A percentile compares a stretch with the other conserved stretches of the same genome.
Conservation (phyloP, 352 stramenopile genomes). For the Phytophthora fragariae region DNA sequence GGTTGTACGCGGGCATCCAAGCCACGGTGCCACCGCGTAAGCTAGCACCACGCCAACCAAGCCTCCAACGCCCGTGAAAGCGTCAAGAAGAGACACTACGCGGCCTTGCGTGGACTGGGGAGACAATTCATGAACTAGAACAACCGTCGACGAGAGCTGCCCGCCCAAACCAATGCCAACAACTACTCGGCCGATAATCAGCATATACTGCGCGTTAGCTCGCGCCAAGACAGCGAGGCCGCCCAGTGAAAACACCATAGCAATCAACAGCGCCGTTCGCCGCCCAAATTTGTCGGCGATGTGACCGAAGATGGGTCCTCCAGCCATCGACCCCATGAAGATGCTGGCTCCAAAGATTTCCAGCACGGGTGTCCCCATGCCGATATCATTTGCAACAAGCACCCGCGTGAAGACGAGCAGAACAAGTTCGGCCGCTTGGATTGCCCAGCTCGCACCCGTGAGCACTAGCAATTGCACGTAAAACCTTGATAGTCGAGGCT, state of each 20-base stretch:
- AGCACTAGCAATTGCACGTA: slow-evolving; percentile 46
- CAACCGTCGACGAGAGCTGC: slow-evolving; percentile 41
- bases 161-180: slow-evolving; percentile 48
- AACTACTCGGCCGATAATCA: slow-evolving; percentile 45
- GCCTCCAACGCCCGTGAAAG: slow-evolving; percentile 48
- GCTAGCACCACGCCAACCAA: slow-evolving; percentile 44
- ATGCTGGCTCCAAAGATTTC: slow-evolving; percentile 41
- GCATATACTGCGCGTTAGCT: slow-evolving; percentile 27
- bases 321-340: slow-evolving; percentile 37
- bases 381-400: slow-evolving; percentile 38
- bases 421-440: slow-evolving; percentile 49
- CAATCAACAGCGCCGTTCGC: slow-evolving; percentile 33
- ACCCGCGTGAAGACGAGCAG: slow-evolving; percentile 50
- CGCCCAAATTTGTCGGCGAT: slow-evolving; percentile 46
- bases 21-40: slow-evolving; percentile 31
- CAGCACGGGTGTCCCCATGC: slow-evolving; percentile 35
- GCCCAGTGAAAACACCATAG: slow-evolving; percentile 42
- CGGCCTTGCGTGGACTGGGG: slow-evolving; percentile 40
- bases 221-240: slow-evolving; percentile 38
- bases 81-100: slow-evolving; percentile 45
- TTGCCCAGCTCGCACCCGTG: slow-evolving; percentile 45
- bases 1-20: slow-evolving; percentile 47
- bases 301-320: slow-evolving; percentile 45
- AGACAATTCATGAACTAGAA: slow-evolving; percentile 48
- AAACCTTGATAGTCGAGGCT: slow-evolving; percentile 36